Percentiles rank a stretch among this genome's conserved stretches.
These are phyloP conservation scores for Rubia tinctorum DNA, from an alignment of 305 asterid genomes.

Conservation along the genomic window DNA sequence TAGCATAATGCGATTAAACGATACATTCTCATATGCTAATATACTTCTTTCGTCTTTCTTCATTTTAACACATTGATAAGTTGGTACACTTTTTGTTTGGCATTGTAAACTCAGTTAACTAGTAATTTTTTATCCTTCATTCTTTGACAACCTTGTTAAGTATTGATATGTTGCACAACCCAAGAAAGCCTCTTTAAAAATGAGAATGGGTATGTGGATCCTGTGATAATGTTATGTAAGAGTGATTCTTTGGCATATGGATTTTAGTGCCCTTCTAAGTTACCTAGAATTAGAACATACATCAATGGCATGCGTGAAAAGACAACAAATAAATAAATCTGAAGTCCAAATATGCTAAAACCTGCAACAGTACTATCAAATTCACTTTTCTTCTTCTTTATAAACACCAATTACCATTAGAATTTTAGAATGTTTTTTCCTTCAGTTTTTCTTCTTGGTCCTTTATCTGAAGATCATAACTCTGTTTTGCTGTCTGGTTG, in stretches of 20 bases:
- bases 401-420: background rate
- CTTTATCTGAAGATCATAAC: background rate
- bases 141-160: background rate
- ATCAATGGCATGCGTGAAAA: background rate
- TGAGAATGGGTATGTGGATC: background rate
- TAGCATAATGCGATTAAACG: background rate
- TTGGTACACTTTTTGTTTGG: conserved; percentile 2
- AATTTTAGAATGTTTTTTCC: background rate
- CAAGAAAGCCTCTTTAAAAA: background rate
- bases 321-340: background rate
- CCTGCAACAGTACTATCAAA: conserved; percentile 4
- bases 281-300: background rate
- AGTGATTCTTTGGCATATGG: background rate
- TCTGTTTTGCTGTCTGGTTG: background rate
- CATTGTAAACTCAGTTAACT: background rate
- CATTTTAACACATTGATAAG: background rate
- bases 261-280: conserved; percentile 1
- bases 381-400: background rate
- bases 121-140: background rate
- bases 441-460: conserved; percentile 1
- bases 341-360: background rate
- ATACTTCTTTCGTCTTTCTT: background rate
- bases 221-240: background rate
- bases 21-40: background rate
- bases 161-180: background rate